Percentiles rank a stretch among this genome's conserved stretches.
phyloP scores from a whole-genome alignment of 2,329 filamentous ascomycete species.

The Westerdykella sp. region DNA sequence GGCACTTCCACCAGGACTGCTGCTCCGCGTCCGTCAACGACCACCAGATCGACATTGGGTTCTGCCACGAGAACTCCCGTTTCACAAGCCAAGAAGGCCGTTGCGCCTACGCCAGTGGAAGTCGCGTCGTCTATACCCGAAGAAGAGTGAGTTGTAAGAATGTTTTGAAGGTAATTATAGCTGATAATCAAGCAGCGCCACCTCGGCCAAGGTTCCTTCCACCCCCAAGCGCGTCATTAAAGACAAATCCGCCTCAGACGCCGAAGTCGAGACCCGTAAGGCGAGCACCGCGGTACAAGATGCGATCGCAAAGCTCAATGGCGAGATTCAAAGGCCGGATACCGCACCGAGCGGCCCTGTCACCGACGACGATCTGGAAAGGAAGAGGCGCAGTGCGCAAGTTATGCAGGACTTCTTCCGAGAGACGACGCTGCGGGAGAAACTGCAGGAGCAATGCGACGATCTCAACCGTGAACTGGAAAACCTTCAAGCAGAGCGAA shows the following conservation, averaged over 20 bases:
- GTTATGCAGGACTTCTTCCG: constrained; percentile 38
- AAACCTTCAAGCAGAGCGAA: constrained; percentile 25
- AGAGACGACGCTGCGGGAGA: constrained; percentile 32
- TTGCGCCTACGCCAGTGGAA: constrained; percentile 7
- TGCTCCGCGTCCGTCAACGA: constrained; percentile 19
- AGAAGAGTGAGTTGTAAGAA: constrained; percentile 12
- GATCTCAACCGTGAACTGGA: constrained; percentile 29
- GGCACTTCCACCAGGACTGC: constrained; percentile 12
- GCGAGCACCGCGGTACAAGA: constrained; percentile 23
- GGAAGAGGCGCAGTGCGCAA: constrained; percentile 26
- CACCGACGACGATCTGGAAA: constrained; percentile 26
- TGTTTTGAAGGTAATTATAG: neutral
- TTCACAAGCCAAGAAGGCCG: constrained; percentile 28
- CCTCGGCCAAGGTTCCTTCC: constrained; percentile 18
- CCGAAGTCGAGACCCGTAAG: constrained; percentile 28
- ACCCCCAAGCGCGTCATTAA: constrained; percentile 21
- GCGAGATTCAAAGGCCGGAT: constrained; percentile 24
- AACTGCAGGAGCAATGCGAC: constrained; percentile 32
- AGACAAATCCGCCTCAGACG: constrained; percentile 33
- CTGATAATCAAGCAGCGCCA: constrained; percentile 9
- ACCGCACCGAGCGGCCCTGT: constrained; percentile 28
- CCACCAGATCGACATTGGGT: constrained; percentile 15
- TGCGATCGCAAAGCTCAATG: constrained; percentile 26
- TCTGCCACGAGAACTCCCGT: constrained; percentile 16
- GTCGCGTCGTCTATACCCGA: constrained; percentile 8